These are phyloP conservation scores for Pascua guehoae DNA, from an alignment of 1,284 basidiomycete species.

Conservation along the genomic window DNA sequence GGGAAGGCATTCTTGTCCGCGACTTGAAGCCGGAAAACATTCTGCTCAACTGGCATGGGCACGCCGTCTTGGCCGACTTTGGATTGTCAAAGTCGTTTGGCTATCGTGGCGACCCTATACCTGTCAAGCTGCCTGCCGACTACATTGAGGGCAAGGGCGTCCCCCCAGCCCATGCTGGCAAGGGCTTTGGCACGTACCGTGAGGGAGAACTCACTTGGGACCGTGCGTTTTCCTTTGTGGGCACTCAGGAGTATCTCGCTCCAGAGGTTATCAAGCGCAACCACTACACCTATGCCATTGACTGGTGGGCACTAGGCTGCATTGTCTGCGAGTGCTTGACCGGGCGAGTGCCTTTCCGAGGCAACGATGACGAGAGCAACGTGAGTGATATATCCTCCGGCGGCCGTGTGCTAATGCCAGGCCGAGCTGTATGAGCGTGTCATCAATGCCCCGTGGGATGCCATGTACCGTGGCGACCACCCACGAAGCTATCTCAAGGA, in stretches of 20 bases:
- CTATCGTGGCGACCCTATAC: constrained; percentile 39
- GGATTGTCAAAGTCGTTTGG: constrained; percentile 55
- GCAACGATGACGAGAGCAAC: constrained; percentile 19
- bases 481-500: constrained; percentile 15
- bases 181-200: constrained; percentile 22
- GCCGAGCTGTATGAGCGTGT: constrained; percentile 20
- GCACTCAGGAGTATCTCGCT: constrained; percentile 83
- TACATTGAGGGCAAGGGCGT: constrained; percentile 22
- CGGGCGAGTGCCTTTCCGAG: constrained; percentile 37
- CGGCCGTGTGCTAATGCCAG: constrained; percentile 3
- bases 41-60: constrained; percentile 84
- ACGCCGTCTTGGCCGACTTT: constrained; percentile 94
- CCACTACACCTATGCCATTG: constrained; percentile 89
- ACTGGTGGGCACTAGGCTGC: constrained; percentile 97
- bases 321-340: constrained; percentile 87
- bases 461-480: constrained; percentile 25
- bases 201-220: constrained; percentile 23
- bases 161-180: constrained; percentile 16
- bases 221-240: constrained; percentile 30
- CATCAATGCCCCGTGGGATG: constrained; percentile 37
- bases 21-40: constrained; percentile 71
- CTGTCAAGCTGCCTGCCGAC: constrained; percentile 24
- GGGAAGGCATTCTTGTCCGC: constrained; percentile 52
- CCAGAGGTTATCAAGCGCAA: constrained; percentile 89
- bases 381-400: constrained; percentile 1